phyloP scores from a whole-genome alignment of 2,329 filamentous ascomycete species.

The Alternaria tenuissima region DNA sequence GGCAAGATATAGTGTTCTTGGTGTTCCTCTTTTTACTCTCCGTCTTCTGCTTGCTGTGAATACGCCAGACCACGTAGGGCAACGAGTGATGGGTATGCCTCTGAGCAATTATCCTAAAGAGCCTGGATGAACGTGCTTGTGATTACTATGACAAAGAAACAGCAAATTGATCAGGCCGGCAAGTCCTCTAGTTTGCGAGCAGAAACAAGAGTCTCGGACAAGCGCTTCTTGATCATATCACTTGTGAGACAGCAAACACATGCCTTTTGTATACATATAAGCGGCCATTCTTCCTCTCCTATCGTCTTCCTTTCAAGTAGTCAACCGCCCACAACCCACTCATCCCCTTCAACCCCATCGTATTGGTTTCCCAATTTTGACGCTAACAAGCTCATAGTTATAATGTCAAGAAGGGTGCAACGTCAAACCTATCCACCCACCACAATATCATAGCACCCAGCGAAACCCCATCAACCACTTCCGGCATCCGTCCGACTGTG shows the following conservation, averaged over 20 bases:
- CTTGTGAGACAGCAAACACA: background rate
- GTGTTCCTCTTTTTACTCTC: background rate
- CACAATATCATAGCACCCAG: background rate
- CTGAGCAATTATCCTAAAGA: background rate
- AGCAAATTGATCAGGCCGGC: background rate
- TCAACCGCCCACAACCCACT: background rate
- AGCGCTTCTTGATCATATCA: background rate
- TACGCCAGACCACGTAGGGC: background rate
- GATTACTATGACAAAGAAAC: background rate
- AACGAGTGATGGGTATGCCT: background rate
- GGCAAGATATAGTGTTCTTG: background rate
- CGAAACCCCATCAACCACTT: background rate
- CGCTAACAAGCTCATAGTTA: background rate
- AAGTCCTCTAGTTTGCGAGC: background rate
- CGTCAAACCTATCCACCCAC: background rate
- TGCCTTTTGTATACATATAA: background rate
- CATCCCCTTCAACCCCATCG: background rate
- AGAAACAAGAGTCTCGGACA: background rate
- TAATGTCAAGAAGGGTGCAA: background rate
- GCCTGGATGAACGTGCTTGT: background rate
- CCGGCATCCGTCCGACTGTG: background rate
- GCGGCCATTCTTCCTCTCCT: accelerated
- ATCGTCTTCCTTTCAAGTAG: background rate
- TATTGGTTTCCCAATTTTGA: background rate
- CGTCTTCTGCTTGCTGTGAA: background rate